Evolutionary conservation across 768 basidiomycete genomes (phyloP), one percentile per base, ranked within the genome.

Genomic region (Clavulina sp.): DNA sequence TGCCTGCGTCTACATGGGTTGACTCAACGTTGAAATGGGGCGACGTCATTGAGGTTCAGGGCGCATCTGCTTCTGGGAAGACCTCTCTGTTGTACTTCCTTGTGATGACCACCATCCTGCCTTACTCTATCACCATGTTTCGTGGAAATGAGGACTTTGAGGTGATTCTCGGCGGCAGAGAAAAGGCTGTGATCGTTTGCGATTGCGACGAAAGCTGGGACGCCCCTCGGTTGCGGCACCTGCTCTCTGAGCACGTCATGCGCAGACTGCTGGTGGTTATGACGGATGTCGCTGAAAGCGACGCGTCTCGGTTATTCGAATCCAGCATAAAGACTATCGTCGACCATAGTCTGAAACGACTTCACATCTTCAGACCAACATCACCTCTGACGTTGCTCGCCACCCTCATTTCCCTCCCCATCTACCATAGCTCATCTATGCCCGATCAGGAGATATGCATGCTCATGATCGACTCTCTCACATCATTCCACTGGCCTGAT

Each of bases 401-500:
- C 3, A 79, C 81, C 9, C 68, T 91, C 54, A 61, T 69, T 21
- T 63, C 74, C 57, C 68, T 91, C 18, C 70, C 77, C 13, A 60
- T 62, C 3, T 78, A 78, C 58, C 76, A 80, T 57, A 59, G 64
- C 2, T 60, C 61, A 18, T 64, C 68, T 49, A 69, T 79, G 53
- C 68, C 72, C 30, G 63, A 73, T 40, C 63, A 67, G 30, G 77
- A 78, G 54, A 70, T 88, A 7, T 78, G 77, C 4, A 58, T 85
- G 50, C 63, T 91, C 33, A 76, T 75, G 6, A 67, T 89, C 43
- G 86, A 91, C 64, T 85, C 84, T 13, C 63, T 85, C 53, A 80
- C 79, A 61, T 62, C 82, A 0, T 84, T 80, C 60, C 75, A 84
- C 63, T 89, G 87, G 86, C 55, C 71, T 2, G 85, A 89, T 61